phyloP scores from a whole-genome alignment of 129 eudicot species.

The Flaveria linearis region DNA sequence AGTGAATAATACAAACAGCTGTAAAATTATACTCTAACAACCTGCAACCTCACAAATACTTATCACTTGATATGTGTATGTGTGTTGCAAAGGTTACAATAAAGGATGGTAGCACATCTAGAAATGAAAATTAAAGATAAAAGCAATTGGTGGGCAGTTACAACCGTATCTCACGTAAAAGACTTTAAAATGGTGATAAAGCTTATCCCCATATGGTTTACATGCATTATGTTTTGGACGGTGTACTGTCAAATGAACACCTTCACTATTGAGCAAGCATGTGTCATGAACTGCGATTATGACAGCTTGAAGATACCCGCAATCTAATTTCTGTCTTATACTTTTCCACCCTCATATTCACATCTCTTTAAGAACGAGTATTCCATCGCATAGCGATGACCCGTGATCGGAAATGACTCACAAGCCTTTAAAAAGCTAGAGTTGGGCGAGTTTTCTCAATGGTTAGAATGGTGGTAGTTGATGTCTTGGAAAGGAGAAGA shows the following conservation, averaged over 20 bases:
- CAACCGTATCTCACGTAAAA: conserved; percentile 65
- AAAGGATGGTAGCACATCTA: background rate
- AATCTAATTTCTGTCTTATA: conserved; percentile 66
- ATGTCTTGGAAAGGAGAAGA: conserved; percentile 53
- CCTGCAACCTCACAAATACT: background rate
- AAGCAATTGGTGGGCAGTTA: conserved; percentile 24
- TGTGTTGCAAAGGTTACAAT: conserved; percentile 73
- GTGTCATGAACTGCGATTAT: conserved; percentile 58
- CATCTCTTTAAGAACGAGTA: conserved; percentile 63
- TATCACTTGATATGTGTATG: conserved; percentile 31
- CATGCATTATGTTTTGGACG: conserved; percentile 83
- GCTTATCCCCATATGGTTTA: conserved; percentile 82
- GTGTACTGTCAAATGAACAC: conserved; percentile 80
- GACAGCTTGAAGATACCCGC: conserved; percentile 59
- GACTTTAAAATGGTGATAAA: conserved; percentile 77
- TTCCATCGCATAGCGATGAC: conserved; percentile 55
- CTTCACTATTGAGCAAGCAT: conserved; percentile 77
- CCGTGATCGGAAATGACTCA: conserved; percentile 47
- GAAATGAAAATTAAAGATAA: conserved; percentile 12
- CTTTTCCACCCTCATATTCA: conserved; percentile 62
- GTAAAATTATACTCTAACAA: background rate
- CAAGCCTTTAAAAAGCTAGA: conserved; percentile 66
- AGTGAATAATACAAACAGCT: background rate
- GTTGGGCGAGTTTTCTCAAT: conserved; percentile 60
- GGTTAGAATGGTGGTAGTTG: conserved; percentile 63